These are phyloP conservation scores for Annulohypoxylon moriforme DNA, from an alignment of 495 filamentous ascomycete species.

Conservation along the genomic window DNA sequence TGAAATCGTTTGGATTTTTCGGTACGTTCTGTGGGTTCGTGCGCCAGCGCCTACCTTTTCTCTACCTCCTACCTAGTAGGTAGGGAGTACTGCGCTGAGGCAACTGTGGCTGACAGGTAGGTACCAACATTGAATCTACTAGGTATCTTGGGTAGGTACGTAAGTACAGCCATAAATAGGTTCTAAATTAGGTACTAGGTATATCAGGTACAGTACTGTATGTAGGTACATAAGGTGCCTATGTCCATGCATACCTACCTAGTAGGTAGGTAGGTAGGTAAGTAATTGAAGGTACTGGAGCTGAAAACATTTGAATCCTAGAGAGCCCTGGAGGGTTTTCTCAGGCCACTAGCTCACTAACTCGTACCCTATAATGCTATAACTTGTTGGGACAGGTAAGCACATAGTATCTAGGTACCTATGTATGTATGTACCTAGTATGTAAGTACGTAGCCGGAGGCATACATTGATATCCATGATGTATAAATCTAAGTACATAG, in stretches of 20 bases:
- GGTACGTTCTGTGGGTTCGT: conserved; percentile 21
- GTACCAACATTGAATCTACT: no score
- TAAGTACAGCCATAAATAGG: no score
- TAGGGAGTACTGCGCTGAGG: conserved; percentile 12
- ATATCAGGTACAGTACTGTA: no score
- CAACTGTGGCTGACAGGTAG: conserved; percentile 37
- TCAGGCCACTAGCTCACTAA: background rate
- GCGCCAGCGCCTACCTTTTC: no score
- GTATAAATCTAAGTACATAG: no score
- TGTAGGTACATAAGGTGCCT: no score
- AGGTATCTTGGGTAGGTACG: conserved; percentile 13
- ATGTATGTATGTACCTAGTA: no score
- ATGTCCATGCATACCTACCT: background rate
- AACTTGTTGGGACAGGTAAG: background rate
- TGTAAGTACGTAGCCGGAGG: background rate
- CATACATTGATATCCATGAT: background rate
- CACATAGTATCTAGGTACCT: no score
- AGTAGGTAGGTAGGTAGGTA: no score
- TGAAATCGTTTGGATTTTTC: conserved; percentile 23
- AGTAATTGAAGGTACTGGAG: no score
- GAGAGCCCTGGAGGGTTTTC: background rate
- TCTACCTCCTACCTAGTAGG: conserved; percentile 1
- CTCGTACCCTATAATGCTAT: background rate
- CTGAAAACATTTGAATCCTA: no score
- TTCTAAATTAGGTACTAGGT: no score